Base-by-base conservation (phyloP, 768 basidiomycete species). In the Boletales sp. region DNA sequence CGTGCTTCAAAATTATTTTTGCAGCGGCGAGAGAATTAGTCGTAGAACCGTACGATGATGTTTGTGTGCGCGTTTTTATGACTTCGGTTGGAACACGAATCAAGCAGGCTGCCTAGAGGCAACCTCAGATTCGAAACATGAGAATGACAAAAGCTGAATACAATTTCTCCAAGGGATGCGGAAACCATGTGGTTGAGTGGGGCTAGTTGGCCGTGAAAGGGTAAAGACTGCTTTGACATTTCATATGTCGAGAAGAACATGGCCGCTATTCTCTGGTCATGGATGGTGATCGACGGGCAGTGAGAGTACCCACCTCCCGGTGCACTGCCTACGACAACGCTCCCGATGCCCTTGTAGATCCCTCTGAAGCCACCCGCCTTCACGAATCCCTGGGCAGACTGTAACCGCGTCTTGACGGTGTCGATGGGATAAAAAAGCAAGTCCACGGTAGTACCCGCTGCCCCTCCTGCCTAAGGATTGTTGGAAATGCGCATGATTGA, bases 371-470 rank as follows among this genome's bases (percentile, higher is more conserved):
- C 97, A 14, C 95, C 95, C 2, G 92, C 85, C 27, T 74, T 72
- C 40, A 81, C 65, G 67, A 99, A 97, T 15, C 95, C 97, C 61
- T 90, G 84, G 3, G 83, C 66, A 7, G 93, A 87, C 61, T 99
- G 95, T 31, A 97, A 77, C 42, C 95, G 86, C 35, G 97, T 98
- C 72, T 99, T 99, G 65, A 98, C 70, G 1, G 95, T 97, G 72
- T 99, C 95, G 50, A 99, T 83, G 2, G 95, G 95, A 68, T 93
- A 99, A 74, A 99, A 94, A 18, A 97, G 79, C 40, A 97, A 79
- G 71, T 99, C 95, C 15, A 97, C 95, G 2, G 92, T 79, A 8
- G 91, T 87, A 24, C 95, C 95, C 30, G 97, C 92, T n/a, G 86
- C 67, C 18, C 88, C 94, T 21, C 95, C 93, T 38, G 90, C 87